Evolutionary conservation across 441 rosid genomes (phyloP), one percentile per base, ranked within the genome.

Genomic region (Erysimum pusillum): DNA sequence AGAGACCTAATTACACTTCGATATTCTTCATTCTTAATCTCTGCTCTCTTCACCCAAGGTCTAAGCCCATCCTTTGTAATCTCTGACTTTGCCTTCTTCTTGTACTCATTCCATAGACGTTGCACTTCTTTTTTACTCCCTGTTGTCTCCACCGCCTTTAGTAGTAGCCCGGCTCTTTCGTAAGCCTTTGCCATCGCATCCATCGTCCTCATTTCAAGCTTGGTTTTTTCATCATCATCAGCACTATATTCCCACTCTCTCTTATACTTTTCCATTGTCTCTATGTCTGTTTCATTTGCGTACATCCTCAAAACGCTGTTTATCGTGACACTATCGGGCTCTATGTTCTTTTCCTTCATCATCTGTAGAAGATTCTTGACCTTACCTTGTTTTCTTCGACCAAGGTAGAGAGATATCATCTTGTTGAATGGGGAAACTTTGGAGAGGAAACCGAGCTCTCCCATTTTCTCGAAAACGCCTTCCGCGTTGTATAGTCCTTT

Each of bases 101-200:
- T 68, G 63, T 38, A 53, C 39, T 22, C 25, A 28, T 41, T 5
- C 73, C 73, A 54, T 28, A 69, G 53, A 69, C 73, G 63, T 28
- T 54, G 13, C 28, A 56, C 63, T 54, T 69, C 53, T 2, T 25
- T 28, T 10, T 39, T 25, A 39, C 73, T 68, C 42, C 31, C 0
- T 2, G 63, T 28, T 42, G 8, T 31, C 54, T 57, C 56, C 32
- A 57, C 56, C 7, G 63, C 63, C 63, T 69, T 56, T 69, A 17
- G 32, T 17, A 9, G 12, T 32, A 35, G 32, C 20, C 74, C 65
- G 0, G 5, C 14, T 57, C 20, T 34, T 8, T 69, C 45, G 44
- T 69, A 69, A 18, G 65, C 74, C 22, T 58, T 34, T 44, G 56
- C 35, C 44, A 70, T 58, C 6, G 66, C 57, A 7, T 17, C 46